Base-by-base conservation (phyloP, 768 basidiomycete species). In the Leccinum longicurvipes region DNA sequence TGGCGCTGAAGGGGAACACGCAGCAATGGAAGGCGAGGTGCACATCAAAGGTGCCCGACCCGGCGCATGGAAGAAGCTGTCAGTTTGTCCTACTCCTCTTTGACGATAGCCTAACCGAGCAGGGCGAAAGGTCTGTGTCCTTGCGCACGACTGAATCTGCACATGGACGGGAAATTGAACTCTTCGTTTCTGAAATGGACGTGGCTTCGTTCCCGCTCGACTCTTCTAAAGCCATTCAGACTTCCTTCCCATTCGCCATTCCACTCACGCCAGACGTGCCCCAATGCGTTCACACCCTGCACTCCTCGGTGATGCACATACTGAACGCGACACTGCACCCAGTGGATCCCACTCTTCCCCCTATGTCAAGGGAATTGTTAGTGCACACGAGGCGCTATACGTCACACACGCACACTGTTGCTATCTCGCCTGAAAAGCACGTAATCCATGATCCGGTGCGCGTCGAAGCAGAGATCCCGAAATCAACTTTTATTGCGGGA, bases 11-110 rank as follows among this genome's bases (percentile, higher is more conserved):
- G 89, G 82, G 50, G 91, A 93, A 70, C 80, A 78, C 56, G 89
- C 91, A 14, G 86, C 89, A 9, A 82, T 94, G 51, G 91, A 93
- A 66, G 93, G 93, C 47, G 92, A 93, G 67, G 77, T 94, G 17
- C 92, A 93, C 68, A 76, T 93, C 61, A 94, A 93, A 72, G 87
- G 82, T 54, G 77, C 78, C 32, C 78, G 80, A 54, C 73, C 77
- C 51, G 76, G 74, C 51, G 78, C 74, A 60, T 89, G 87, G 84
- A 71, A 74, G 54, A 83, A 83, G 75, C 75, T 91, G 91, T 91
- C 72, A 77, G 91, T 82, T 56, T 51, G 12, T 58, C 51, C 39
- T 52, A 54, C 49, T 55, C 41, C 44, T 59, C 55, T 53, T 53
- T 53, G 47, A 50, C 50, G 53, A 55, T 53, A 46, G 49, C 34